A percentile compares a stretch with the other conserved stretches of the same genome.
These are phyloP conservation scores for Sanghuangporus weigelae DNA, from an alignment of 1,284 basidiomycete species.

Conservation along the genomic window DNA sequence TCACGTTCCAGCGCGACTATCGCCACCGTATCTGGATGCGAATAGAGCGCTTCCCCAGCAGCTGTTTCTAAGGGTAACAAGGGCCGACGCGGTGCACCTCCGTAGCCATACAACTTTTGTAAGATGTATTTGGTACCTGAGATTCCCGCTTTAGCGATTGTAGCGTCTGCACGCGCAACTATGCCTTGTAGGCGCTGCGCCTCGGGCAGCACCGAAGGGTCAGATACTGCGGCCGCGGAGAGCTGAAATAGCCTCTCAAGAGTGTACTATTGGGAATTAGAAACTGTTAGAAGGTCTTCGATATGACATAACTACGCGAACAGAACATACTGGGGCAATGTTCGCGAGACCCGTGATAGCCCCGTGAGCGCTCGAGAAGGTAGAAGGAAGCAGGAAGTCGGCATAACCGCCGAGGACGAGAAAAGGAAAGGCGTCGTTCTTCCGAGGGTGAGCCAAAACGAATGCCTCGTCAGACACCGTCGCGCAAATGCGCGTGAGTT, in stretches of 20 bases:
- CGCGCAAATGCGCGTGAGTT: conserved; percentile 78
- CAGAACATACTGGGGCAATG: conserved; percentile 36
- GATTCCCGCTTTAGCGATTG: conserved; percentile 75
- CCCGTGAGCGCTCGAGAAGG: conserved; percentile 43
- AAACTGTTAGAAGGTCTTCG: background rate
- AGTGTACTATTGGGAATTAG: conserved; percentile 40
- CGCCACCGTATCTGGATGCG: conserved; percentile 62
- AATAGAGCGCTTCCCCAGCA: conserved; percentile 57
- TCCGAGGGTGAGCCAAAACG: conserved; percentile 54
- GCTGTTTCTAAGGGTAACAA: conserved; percentile 57
- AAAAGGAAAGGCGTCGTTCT: conserved; percentile 59
- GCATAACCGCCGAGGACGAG: conserved; percentile 52
- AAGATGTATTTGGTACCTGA: conserved; percentile 80
- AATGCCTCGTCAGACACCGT: conserved; percentile 60
- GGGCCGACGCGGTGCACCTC: conserved; percentile 70
- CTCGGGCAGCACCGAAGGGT: conserved; percentile 56
- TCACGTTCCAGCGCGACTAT: conserved; percentile 63
- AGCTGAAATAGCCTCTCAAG: conserved; percentile 61
- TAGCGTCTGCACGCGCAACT: conserved; percentile 74
- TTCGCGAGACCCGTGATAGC: conserved; percentile 56
- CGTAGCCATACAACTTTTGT: conserved; percentile 71
- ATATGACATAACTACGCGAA: background rate
- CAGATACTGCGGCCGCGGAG: conserved; percentile 45
- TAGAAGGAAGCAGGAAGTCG: conserved; percentile 49
- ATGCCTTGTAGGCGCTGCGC: conserved; percentile 77